Evolutionary conservation across 352 stramenopile species (phyloP).

Genomic region (Peronospora tabacina): DNA sequence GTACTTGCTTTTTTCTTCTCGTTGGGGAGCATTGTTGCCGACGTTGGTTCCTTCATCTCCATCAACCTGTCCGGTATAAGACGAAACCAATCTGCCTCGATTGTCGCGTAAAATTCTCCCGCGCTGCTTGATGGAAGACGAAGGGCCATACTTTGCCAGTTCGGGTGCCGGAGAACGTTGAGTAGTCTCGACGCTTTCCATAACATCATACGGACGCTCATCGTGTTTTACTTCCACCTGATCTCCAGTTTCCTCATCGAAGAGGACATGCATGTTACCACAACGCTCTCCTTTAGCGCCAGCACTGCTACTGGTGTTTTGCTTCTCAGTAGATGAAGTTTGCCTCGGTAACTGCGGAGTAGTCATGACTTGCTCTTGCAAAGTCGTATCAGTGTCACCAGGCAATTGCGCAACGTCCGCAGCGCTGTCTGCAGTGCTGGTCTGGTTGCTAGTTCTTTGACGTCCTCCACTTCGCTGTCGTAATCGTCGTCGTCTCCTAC

Average conservation of each 20-base stretch:
- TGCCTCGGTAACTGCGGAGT: neutral
- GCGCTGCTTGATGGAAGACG: slow-evolving; percentile 10
- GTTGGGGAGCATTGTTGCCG: slow-evolving; percentile 4
- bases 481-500: slow-evolving; percentile 22
- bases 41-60: neutral
- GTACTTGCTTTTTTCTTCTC: slow-evolving; percentile 30
- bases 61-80: neutral
- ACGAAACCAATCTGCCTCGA: neutral
- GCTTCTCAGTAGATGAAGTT: neutral
- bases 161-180: slow-evolving; percentile 14
- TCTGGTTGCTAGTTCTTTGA: slow-evolving; percentile 8
- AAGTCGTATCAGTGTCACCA: slow-evolving; percentile 2
- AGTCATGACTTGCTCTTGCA: neutral
- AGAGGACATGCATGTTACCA: slow-evolving; percentile 33
- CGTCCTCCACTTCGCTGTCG: slow-evolving; percentile 20
- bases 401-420: neutral
- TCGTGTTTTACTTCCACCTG: slow-evolving; percentile 8
- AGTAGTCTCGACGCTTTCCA: neutral
- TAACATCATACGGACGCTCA: neutral
- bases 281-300: slow-evolving; percentile 13
- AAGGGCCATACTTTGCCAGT: slow-evolving; percentile 56
- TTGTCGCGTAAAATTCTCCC: neutral
- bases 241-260: slow-evolving; percentile 32
- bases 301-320: neutral
- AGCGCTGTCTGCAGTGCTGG: slow-evolving; percentile 1